A percentile compares a stretch with the other conserved stretches of the same genome.
Evolutionary conservation across 1,284 basidiomycete genomes (phyloP).

Genomic region (Leccinum subspadiceum): DNA sequence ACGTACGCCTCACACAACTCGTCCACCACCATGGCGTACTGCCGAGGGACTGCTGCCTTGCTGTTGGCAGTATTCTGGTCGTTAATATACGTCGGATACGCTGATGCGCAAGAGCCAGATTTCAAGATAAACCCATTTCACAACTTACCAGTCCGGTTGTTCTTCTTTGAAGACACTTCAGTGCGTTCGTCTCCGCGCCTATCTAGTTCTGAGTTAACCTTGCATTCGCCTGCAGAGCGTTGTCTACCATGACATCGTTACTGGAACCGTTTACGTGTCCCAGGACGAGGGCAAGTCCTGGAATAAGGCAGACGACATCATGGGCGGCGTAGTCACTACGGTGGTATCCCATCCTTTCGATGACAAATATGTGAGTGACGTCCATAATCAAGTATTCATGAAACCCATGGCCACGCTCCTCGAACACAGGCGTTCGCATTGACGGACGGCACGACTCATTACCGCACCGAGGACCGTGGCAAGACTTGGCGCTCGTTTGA

Average conservation of each 20-base stretch:
- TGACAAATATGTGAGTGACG: constrained; percentile 60
- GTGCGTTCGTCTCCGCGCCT: constrained; percentile 42
- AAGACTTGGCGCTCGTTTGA: constrained; percentile 82
- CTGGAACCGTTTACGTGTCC: constrained; percentile 75
- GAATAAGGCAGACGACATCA: constrained; percentile 62
- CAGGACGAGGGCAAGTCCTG: constrained; percentile 90
- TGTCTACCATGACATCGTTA: constrained; percentile 78
- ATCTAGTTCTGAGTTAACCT: neutral
- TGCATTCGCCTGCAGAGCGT: constrained; percentile 50
- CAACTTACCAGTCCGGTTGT: constrained; percentile 79
- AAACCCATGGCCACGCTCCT: neutral
- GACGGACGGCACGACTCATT: constrained; percentile 71
- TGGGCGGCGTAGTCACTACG: constrained; percentile 60
- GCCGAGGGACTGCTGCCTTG: constrained; percentile 35
- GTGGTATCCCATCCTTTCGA: constrained; percentile 89
- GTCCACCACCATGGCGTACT: constrained; percentile 35
- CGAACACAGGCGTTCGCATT: constrained; percentile 75
- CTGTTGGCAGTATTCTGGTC: constrained; percentile 33
- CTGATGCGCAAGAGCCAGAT: constrained; percentile 41
- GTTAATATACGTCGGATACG: constrained; percentile 26
- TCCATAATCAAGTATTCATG: neutral
- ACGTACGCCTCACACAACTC: constrained; percentile 12
- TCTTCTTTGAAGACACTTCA: constrained; percentile 91
- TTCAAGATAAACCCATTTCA: constrained; percentile 50
- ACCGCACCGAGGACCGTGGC: constrained; percentile 83